phyloP scores from a whole-genome alignment of 2,329 filamentous ascomycete species.

The Lachnellula arida region DNA sequence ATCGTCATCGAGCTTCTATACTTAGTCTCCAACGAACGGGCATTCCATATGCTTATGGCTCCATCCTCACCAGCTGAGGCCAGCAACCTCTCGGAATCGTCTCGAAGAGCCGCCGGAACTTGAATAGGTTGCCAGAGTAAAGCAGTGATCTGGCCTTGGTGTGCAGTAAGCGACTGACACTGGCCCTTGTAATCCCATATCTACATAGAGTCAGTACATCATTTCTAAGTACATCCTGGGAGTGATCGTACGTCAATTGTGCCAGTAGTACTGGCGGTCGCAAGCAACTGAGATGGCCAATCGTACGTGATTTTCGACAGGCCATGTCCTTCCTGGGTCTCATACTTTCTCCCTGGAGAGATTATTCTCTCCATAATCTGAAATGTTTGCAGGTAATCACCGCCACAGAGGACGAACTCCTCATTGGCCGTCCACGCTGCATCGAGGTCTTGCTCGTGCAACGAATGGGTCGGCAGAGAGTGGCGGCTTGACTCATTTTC shows the following conservation, averaged over 20 bases:
- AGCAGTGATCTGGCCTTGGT: constrained; percentile 53
- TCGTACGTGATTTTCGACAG: constrained; percentile 56
- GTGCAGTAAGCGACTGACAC: constrained; percentile 52
- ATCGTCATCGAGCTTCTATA: constrained; percentile 58
- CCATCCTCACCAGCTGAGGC: constrained; percentile 61
- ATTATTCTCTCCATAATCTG: constrained; percentile 45
- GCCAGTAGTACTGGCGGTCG: constrained; percentile 57
- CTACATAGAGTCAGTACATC: constrained; percentile 31
- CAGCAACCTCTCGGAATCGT: constrained; percentile 41
- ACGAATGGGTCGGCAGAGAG: constrained; percentile 45
- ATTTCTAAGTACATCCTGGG: background rate
- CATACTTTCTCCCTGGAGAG: constrained; percentile 43
- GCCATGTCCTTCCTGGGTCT: constrained; percentile 48
- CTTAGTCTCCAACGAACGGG: constrained; percentile 48
- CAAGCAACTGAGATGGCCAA: constrained; percentile 46
- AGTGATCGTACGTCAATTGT: constrained; percentile 50
- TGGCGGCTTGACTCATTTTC: constrained; percentile 36
- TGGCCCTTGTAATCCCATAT: constrained; percentile 43
- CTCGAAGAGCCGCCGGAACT: constrained; percentile 37
- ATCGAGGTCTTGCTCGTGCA: constrained; percentile 49
- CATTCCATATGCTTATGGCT: constrained; percentile 60
- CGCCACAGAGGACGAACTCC: constrained; percentile 56
- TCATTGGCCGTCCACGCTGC: constrained; percentile 55
- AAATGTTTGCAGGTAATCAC: constrained; percentile 48
- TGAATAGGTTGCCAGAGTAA: constrained; percentile 57